These are phyloP conservation scores for Pistacia atlantica DNA, from an alignment of 345 rosid species.

Conservation along the genomic window DNA sequence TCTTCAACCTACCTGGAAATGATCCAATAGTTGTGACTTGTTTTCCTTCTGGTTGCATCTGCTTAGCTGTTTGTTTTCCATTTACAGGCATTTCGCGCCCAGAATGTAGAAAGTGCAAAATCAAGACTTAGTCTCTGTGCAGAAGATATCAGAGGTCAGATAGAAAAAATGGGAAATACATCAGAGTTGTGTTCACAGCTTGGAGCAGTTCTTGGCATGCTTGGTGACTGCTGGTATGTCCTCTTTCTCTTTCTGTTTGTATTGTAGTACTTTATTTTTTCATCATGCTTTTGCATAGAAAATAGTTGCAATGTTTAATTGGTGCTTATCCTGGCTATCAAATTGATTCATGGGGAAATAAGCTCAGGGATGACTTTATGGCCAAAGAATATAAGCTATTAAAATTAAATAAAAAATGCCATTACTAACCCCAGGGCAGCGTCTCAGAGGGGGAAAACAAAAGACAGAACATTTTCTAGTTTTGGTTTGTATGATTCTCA, in stretches of 20 bases:
- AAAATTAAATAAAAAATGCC: no score
- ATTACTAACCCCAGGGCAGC: no score
- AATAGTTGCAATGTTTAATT: background rate
- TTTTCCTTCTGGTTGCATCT: conserved; percentile 14
- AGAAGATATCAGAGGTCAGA: conserved; percentile 78
- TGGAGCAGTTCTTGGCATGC: conserved; percentile 98
- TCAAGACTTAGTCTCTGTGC: conserved; percentile 81
- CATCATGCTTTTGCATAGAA: background rate
- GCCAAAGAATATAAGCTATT: background rate
- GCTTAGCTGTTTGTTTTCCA: conserved; percentile 14
- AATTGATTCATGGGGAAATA: background rate
- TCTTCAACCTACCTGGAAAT: background rate
- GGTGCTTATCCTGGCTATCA: background rate
- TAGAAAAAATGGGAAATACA: conserved; percentile 68
- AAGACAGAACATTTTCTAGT: no score
- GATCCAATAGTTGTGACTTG: background rate
- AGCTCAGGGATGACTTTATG: background rate
- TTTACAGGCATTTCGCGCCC: conserved; percentile 78
- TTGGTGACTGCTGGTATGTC: conserved; percentile 93
- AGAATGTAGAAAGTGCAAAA: conserved; percentile 89
- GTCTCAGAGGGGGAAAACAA: no score
- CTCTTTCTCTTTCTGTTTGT: conserved; percentile 15
- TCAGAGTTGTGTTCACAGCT: conserved; percentile 95
- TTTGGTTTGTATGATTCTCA: no score
- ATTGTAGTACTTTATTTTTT: background rate